Evolutionary conservation across 1,284 basidiomycete genomes (phyloP), one percentile per base, ranked within the genome.

Genomic region (Chiua sp.): DNA sequence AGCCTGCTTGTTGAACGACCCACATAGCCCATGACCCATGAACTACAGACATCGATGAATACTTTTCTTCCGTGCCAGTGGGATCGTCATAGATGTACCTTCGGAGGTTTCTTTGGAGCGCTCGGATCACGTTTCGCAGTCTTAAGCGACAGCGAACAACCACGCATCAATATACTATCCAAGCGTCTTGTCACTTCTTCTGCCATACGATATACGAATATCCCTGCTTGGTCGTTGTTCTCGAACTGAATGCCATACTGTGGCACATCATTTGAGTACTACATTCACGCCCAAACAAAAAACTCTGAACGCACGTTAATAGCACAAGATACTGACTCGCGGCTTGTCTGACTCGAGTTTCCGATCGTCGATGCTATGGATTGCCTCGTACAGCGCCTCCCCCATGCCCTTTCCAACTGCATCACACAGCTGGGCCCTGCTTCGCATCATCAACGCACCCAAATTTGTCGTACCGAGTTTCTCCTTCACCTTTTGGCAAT

Each of bases 161-260:
- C 94, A 47, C 84, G 77, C 78, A 90, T 87, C 30, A 84, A 80
- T 44, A 91, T 82, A 47, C 80, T 85, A 56, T 87, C 82, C 70
- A 95, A 79, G 10, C 93, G 83, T 62, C 82, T 85, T 32, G 85
- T 80, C n/a, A 93, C 90, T 75, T 94, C 95, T 35, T 79, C 82
- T 0, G 88, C 88, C 75, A 98, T 85, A 63, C 90, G 86, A 55
- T 78, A 78, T 6, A 97, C 78, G 68, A 96, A 97, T 0, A 78
- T 76, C 69, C 94, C 88, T 2, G 92, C 94, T 70, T 98, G 90
- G 39, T 88, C 87, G 58, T 88, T 82, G 55, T 85, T 87, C 69
- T 91, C 86, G 72, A 99, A 98, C 4, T 97, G 90, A 56, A 99
- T 98, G 1, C 95, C 97, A 74, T 98, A 99, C 93, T 96, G 59